Conservation (phyloP, 495 filamentous ascomycete species). For the Pseudevernia furfuracea region DNA sequence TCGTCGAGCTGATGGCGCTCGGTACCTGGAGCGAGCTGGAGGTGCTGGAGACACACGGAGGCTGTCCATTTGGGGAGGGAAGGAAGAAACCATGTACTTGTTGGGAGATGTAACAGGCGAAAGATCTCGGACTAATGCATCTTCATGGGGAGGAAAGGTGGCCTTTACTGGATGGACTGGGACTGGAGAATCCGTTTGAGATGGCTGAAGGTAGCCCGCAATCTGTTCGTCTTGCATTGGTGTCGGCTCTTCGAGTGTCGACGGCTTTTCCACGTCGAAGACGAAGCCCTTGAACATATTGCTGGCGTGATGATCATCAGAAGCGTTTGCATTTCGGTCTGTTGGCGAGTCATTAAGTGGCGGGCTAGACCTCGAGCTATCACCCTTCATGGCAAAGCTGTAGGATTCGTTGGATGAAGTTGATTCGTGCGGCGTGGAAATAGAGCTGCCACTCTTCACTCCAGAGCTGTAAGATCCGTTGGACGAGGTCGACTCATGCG, state of each 20-base stretch:
- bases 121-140: conserved; percentile 46
- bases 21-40: conserved; percentile 24
- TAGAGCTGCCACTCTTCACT: conserved; percentile 60
- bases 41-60: conserved; percentile 27
- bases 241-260: not conserved
- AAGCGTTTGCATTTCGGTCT: not conserved
- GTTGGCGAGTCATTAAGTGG: conserved; percentile 28
- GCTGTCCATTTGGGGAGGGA: conserved; percentile 26
- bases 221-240: not conserved
- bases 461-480: conserved; percentile 60
- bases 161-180: not conserved
- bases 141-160: conserved; percentile 29
- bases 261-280: conserved; percentile 19
- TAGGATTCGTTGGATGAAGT: conserved; percentile 55
- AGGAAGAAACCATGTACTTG: conserved; percentile 24
- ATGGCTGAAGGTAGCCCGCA: conserved; percentile 2
- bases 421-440: conserved; percentile 51
- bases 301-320: conserved; percentile 27
- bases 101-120: conserved; percentile 34
- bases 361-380: conserved; percentile 62
- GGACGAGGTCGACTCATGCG: conserved; percentile 61
- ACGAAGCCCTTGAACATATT: conserved; percentile 36
- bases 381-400: conserved; percentile 53
- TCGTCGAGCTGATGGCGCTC: conserved; percentile 29
- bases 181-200: not conserved